Evolutionary conservation across 2,329 filamentous ascomycete genomes (phyloP), one percentile per base, ranked within the genome.

Genomic region (Cercospora sojina): DNA sequence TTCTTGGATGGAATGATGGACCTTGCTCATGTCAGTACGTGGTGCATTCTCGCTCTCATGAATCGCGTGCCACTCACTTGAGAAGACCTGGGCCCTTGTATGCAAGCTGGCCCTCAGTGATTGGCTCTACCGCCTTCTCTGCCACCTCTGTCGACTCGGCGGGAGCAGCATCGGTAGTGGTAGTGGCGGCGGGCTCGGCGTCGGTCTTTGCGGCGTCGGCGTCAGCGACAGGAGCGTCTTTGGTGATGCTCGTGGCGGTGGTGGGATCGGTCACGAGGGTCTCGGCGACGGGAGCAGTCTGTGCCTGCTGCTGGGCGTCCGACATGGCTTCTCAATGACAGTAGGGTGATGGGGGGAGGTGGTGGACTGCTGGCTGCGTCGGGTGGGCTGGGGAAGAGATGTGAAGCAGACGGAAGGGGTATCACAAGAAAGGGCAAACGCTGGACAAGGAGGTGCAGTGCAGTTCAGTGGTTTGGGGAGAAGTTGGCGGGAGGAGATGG

Each of bases 1-100:
- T 93, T 92, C 88, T 97, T 97, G 80, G 89, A 88, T 83, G 93
- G 93, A 75, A 92, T 88, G 77, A 98, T 87, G 80, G 92, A 91
- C 87, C 92, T 96, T 74, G 12, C 20, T 43, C 57, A 16, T 32
- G 77, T 67, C 29, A 69, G 59, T 56, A 51, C 18, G 59, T 31
- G 55, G 20, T 49, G 35, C 20, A 41, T 51, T 2, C 5, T 51
- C 13, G 20, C 13, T 8, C 18, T 31, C 16, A 47, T 61, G 59
- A 55, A 31, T n/a, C 20, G 47, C 35, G 43, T 56, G 5, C 20
- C 4, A 71, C 91, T 84, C 86, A 97, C 93, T 96, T 97, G 83
- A 94, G 90, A 79, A 93, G 86, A 78, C 91, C 91, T 67, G 91
- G 90, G 66, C 87, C 90, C 88, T 97, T 97, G 90, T 96, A 92